Base-by-base conservation (phyloP, 208 protist genomes). In the Acanthamoeba culbertsoni region DNA sequence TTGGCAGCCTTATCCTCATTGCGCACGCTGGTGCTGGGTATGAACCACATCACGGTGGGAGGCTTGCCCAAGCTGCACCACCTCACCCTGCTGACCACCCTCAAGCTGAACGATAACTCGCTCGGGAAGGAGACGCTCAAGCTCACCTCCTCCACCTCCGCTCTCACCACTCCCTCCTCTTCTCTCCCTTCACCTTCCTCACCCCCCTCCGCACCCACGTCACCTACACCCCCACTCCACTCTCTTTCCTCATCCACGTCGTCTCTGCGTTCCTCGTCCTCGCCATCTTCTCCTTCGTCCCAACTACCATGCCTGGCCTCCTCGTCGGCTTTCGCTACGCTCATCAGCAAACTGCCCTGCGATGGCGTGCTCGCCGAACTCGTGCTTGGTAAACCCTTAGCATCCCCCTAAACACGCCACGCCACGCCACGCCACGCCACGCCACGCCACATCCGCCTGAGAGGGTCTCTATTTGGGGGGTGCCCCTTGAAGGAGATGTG, bases 61-160 rank as follows among this genome's bases (percentile, higher is more conserved):
- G 43, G 48, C 28, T 33, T 88, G 77, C 77, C 77, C 40, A 88
- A 88, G 77, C 77, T 88, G 43, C 77, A 88, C 51, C 77, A 88
- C 33, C 46, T 88, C 43, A 88, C 20, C 28, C 26, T 23, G 12
- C 77, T 88, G 20, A 57, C 77, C 31, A 28, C n/a, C 20, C 77
- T 88, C n/a, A 53, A 40, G 18, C 43, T 88, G 18, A 88, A 88
- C 51, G 77, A 88, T 45, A 88, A 88, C 77, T 53, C 77, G 12
- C 51, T 88, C 0, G 77, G 48, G 1, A 53, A 59, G 77, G 51
- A 88, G 33, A 88, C 48, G 16, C 77, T 88, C 40, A 37, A 43
- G 65, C 65, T 77, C 18, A 37, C 65, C 65, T 77, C 65, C 10
- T 77, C 65, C 28, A 77, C 65, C 37, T 77, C 65, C 14, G 8